Conservation (phyloP, 768 basidiomycete genomes). For the Rhizopogon vesiculosus region DNA sequence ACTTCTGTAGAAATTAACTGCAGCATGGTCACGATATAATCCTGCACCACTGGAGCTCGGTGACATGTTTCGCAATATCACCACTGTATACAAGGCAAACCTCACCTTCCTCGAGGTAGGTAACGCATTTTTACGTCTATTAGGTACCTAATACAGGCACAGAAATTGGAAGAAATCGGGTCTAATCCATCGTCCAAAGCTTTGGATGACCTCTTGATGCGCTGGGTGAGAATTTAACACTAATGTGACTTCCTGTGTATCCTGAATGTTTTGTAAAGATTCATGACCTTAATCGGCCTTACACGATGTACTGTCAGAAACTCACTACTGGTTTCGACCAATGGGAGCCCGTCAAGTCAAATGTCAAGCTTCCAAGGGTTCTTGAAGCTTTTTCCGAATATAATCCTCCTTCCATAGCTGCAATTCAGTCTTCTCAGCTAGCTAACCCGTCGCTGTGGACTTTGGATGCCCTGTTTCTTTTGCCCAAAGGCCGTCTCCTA, state of each 20-base stretch:
- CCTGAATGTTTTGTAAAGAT: slow-evolving; percentile 48
- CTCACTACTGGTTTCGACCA: slow-evolving; percentile 76
- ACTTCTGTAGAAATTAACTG: slow-evolving; percentile 77
- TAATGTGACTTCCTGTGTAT: not conserved
- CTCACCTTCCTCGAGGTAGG: slow-evolving; percentile 68
- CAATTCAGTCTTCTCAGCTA: slow-evolving; percentile 28
- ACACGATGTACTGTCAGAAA: slow-evolving; percentile 72
- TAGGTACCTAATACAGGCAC: slow-evolving; percentile 13
- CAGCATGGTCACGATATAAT: slow-evolving; percentile 96
- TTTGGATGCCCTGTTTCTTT: slow-evolving; percentile 80
- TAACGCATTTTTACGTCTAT: not conserved
- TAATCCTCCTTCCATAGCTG: slow-evolving; percentile 51
- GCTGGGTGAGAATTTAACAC: slow-evolving; percentile 67
- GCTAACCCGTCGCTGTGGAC: slow-evolving; percentile 59
- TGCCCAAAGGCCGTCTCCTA: slow-evolving; percentile 78
- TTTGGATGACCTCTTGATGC: slow-evolving; percentile 92
- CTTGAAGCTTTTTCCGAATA: slow-evolving; percentile 64
- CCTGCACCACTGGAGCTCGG: slow-evolving; percentile 91
- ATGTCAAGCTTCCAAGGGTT: slow-evolving; percentile 63
- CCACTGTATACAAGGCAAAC: slow-evolving; percentile 92
- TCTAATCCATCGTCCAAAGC: slow-evolving; percentile 90
- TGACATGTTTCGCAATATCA: slow-evolving; percentile 90
- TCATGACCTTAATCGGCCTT: slow-evolving; percentile 85
- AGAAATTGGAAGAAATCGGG: slow-evolving; percentile 97
- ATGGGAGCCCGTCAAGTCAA: slow-evolving; percentile 78